These are phyloP conservation scores for Bacidia rubella DNA, from an alignment of 495 filamentous ascomycete species.

Conservation along the genomic window DNA sequence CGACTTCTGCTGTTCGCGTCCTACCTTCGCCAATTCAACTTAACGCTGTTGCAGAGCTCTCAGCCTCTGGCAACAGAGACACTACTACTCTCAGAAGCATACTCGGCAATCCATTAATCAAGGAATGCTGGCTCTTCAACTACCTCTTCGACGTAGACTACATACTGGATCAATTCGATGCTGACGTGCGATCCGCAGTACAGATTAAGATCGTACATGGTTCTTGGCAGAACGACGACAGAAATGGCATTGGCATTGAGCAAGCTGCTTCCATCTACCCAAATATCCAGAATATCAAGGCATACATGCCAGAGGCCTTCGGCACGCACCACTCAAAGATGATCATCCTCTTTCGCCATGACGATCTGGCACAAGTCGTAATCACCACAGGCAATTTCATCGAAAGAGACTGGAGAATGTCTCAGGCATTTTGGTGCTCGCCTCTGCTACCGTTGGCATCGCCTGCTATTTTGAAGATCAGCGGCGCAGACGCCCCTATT, in stretches of 20 bases:
- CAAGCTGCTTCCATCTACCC: conserved; percentile 46
- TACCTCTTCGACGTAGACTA: conserved; percentile 76
- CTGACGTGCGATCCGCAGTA: conserved; percentile 49
- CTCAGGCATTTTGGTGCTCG: conserved; percentile 71
- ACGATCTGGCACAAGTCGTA: conserved; percentile 63
- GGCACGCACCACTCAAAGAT: conserved; percentile 86
- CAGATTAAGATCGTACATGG: conserved; percentile 72
- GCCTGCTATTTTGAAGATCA: not conserved
- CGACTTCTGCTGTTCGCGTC: not conserved
- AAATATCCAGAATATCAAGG: conserved; percentile 59
- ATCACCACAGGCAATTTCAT: conserved; percentile 93
- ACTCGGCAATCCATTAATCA: conserved; percentile 67
- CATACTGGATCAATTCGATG: conserved; percentile 52
- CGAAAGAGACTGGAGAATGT: conserved; percentile 70
- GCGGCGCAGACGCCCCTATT: conserved; percentile 16
- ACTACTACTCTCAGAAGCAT: conserved; percentile 56
- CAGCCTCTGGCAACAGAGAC: conserved; percentile 47
- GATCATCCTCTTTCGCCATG: conserved; percentile 67
- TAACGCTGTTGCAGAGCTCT: conserved; percentile 54
- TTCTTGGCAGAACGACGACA: conserved; percentile 68
- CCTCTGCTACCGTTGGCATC: conserved; percentile 47
- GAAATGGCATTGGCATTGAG: conserved; percentile 43
- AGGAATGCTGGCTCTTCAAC: conserved; percentile 85
- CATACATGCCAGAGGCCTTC: conserved; percentile 74
- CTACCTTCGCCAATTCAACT: conserved; percentile 58